These are phyloP conservation scores for Arthrobotrys conoides DNA, from an alignment of 2,329 filamentous ascomycete species.

Conservation along the genomic window DNA sequence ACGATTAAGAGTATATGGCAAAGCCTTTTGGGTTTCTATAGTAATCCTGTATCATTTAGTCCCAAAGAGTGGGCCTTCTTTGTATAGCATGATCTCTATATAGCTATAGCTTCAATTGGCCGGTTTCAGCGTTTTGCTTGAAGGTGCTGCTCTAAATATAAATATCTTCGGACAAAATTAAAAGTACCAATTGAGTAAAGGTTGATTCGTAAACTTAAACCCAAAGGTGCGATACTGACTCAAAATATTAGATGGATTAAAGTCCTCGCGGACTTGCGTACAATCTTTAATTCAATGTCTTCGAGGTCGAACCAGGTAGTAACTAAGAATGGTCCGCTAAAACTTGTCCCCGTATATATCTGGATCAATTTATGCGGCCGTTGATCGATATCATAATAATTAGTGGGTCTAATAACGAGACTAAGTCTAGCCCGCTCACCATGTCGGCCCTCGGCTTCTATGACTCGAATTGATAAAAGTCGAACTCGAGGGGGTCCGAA, in stretches of 20 bases:
- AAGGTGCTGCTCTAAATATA: background rate
- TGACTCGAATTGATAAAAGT: background rate
- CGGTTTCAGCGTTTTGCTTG: background rate
- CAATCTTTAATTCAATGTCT: background rate
- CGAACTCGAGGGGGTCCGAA: background rate
- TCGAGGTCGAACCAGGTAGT: background rate
- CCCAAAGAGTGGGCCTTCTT: background rate
- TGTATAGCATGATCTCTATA: background rate
- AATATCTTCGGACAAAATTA: background rate
- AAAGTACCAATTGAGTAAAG: background rate
- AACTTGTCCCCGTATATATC: constrained; percentile 5
- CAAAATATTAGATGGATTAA: background rate
- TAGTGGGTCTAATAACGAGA: constrained; percentile 1
- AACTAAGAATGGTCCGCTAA: background rate
- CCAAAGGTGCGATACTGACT: background rate
- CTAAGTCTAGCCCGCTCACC: constrained; percentile 4
- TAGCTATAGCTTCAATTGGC: background rate
- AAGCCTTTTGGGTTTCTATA: background rate
- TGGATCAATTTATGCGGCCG: constrained; percentile 12
- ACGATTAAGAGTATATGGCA: background rate
- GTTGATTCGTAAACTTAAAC: background rate
- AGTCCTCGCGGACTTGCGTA: background rate
- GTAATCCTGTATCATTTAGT: background rate
- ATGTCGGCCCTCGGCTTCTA: background rate
- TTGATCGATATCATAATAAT: background rate